Evolutionary conservation across 176 grass and related monocot genomes (phyloP).

Genomic region (Aegilops tauschii): DNA sequence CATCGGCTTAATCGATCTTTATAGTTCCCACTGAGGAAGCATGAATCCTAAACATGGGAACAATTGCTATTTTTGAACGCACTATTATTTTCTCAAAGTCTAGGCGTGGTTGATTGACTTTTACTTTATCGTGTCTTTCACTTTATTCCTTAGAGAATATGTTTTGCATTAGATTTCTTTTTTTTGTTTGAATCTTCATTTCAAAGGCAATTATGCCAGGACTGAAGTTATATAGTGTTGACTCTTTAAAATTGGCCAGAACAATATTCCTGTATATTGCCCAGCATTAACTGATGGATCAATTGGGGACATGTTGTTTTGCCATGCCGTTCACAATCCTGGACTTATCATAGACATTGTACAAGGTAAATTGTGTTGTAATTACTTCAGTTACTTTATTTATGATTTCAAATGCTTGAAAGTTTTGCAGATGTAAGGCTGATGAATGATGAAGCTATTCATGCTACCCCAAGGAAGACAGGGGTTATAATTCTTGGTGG

Average conservation of each 20-base stretch:
- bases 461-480: conserved; percentile 70
- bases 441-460: conserved; percentile 85
- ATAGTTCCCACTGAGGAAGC: no score
- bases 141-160: no score
- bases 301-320: conserved; percentile 92
- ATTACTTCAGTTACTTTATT: not conserved
- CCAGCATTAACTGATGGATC: conserved; percentile 91
- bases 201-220: not conserved
- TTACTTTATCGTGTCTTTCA: no score
- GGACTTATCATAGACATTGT: conserved; percentile 95
- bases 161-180: not conserved
- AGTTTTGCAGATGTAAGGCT: conserved; percentile 57
- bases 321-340: conserved; percentile 73
- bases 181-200: not conserved
- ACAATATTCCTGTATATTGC: conserved; percentile 77
- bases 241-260: conserved; percentile 49
- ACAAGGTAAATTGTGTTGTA: conserved; percentile 53
- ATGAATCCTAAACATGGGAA: no score
- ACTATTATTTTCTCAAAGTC: no score
- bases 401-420: not conserved
- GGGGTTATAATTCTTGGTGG: conserved; percentile 88
- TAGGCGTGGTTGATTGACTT: no score
- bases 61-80: no score
- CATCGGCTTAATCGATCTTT: no score
- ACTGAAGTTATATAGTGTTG: not conserved